Percentiles rank a stretch among this genome's conserved stretches.
These are phyloP conservation scores for Xylaria longipes DNA, from an alignment of 495 filamentous ascomycete species.

Conservation along the genomic window DNA sequence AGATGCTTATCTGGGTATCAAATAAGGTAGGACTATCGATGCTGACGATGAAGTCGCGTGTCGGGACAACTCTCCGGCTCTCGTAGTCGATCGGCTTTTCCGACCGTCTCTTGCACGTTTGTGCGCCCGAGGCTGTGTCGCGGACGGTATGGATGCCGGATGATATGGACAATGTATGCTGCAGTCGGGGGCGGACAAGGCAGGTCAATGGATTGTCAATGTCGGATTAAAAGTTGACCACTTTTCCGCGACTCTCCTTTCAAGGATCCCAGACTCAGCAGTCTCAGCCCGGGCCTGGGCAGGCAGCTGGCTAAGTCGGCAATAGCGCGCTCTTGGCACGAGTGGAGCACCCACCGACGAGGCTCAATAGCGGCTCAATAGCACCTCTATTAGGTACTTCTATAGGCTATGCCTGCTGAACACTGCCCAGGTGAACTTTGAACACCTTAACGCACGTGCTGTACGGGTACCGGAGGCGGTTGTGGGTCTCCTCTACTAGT, in stretches of 20 bases:
- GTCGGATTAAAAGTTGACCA: conserved; percentile 20
- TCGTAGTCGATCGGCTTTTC: conserved; percentile 14
- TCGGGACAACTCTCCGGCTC: not conserved
- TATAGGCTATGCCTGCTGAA: not conserved
- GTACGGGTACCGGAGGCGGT: not conserved
- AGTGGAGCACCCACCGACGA: conserved; percentile 12
- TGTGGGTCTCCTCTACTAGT: no score
- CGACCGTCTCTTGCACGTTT: conserved; percentile 12
- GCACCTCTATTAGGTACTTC: not conserved
- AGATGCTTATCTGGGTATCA: not conserved
- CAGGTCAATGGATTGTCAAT: conserved; percentile 14
- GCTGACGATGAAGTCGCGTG: conserved; percentile 16
- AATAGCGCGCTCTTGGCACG: conserved; percentile 25
- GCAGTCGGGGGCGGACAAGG: not conserved
- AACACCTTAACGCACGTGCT: not conserved
- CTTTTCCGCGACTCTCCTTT: conserved; percentile 25
- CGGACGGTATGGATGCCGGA: not conserved
- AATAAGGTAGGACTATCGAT: conserved; percentile 1
- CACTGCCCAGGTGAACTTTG: no score
- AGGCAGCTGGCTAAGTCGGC: conserved; percentile 23
- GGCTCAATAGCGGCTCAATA: no score
- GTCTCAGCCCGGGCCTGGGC: conserved; percentile 8
- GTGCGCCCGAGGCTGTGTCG: conserved; percentile 16
- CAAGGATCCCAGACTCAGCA: conserved; percentile 8
- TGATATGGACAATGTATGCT: not conserved